Evolutionary conservation across 768 basidiomycete genomes (phyloP).

Genomic region (Neoboletus brunneissimus): DNA sequence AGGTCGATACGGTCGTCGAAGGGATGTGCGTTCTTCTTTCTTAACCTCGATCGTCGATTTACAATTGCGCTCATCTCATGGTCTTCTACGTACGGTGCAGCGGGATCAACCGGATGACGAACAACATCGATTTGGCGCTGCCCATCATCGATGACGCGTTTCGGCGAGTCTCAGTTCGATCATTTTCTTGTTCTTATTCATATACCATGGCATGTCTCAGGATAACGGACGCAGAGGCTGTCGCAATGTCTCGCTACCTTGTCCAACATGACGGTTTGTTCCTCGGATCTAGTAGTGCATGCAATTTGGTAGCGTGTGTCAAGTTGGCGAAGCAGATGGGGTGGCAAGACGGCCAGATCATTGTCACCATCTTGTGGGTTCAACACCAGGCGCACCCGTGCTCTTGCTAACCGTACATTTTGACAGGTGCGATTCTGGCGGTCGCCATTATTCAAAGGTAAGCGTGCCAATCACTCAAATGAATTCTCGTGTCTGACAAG

Average conservation of each 20-base stretch:
- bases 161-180: constrained; percentile 45
- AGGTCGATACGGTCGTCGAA: constrained; percentile 96
- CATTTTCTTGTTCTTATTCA: not conserved
- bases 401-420: not conserved
- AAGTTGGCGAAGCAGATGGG: constrained; percentile 70
- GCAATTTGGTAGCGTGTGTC: constrained; percentile 91
- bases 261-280: constrained; percentile 90
- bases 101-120: constrained; percentile 90
- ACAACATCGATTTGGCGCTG: constrained; percentile 83
- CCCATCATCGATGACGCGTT: constrained; percentile 88
- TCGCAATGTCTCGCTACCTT: constrained; percentile 93
- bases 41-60: not conserved
- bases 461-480: constrained; percentile 11
- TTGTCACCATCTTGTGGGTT: constrained; percentile 84
- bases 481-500: not conserved
- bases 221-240: constrained; percentile 90
- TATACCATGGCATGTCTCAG: constrained; percentile 37
- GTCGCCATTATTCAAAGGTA: constrained; percentile 91
- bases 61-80: not conserved
- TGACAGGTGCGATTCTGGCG: constrained; percentile 83
- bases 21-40: constrained; percentile 56
- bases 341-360: constrained; percentile 62
- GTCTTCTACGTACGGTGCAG: constrained; percentile 36
- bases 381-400: not conserved
- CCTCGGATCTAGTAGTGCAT: constrained; percentile 93